Evolutionary conservation across 176 grass and related monocot genomes (phyloP), one percentile per base, ranked within the genome.

Genomic region (Luzula sylvatica): DNA sequence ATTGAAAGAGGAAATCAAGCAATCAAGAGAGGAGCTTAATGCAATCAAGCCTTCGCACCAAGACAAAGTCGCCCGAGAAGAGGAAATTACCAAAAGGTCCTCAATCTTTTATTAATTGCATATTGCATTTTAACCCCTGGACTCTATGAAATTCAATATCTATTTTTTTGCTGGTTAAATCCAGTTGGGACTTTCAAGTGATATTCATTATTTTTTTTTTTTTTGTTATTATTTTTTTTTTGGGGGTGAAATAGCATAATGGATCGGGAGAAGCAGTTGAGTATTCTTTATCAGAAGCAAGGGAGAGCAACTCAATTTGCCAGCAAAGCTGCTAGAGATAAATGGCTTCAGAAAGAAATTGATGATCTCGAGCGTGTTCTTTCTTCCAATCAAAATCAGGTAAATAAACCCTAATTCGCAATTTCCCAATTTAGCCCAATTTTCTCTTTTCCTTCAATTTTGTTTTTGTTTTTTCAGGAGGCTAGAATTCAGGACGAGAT

Each of bases 221-320:
- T n/a, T n/a, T n/a, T 63, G 51, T 72, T 46, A 56, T 43, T 17
- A 40, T 48, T 21, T 62, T 24, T 24, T 23, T 70, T 84, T 47
- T 46, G 58, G 41, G 20, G 15, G 20, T 62, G 43, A 55, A 23
- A 52, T 63, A 96, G 90, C 52, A 96, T 96, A 79, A 96, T 89
- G 84, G 84, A 96, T 46, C 77, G 77, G 42, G 90, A 96, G 67
- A 96, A 96, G 74, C 77, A 87, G 59, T 46, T 96, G 49, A 96
- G 90, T 45, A 96, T 96, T 73, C 67, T 96, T 55, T 96, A 96
- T 53, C 90, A 96, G 77, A 96, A 96, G 75, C 90, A 88, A 68
- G 90, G 90, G 8, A 80, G 90, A 62, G 84, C 90, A 42, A 96
- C 90, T 42, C 90, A 96, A 42, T 96, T 96, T 52, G 78, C 74